A percentile compares a stretch with the other conserved stretches of the same genome.
phyloP scores from a whole-genome alignment of 805 yeast genomes.

The Ogataea zsoltii region DNA sequence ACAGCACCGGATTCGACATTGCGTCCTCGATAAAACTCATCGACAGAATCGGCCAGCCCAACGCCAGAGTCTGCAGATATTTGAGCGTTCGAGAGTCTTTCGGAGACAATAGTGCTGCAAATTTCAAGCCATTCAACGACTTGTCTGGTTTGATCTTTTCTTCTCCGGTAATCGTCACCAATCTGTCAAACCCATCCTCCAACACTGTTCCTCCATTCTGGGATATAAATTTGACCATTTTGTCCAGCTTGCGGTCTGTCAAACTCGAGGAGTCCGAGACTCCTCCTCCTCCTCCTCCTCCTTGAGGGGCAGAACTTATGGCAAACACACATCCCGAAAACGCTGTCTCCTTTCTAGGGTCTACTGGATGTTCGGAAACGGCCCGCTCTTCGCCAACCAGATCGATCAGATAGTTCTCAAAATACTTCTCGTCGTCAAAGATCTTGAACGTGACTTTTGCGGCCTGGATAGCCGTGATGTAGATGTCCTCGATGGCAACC shows the following conservation, averaged over 20 bases:
- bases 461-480: slow-evolving; percentile 38
- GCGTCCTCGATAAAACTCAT: slow-evolving; percentile 56
- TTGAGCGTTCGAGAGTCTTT: slow-evolving; percentile 66
- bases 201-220: slow-evolving; percentile 45
- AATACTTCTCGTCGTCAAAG: slow-evolving; percentile 18
- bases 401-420: slow-evolving; percentile 10
- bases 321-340: slow-evolving; percentile 41
- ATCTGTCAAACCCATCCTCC: slow-evolving; percentile 21
- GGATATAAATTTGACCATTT: slow-evolving; percentile 38
- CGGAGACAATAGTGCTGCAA: slow-evolving; percentile 68
- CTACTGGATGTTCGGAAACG: neutral
- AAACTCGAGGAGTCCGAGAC: slow-evolving; percentile 17
- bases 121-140: slow-evolving; percentile 33
- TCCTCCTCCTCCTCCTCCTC: too few relatives aligned
- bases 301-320: slow-evolving; percentile 29
- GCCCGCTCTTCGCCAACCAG: slow-evolving; percentile 7
- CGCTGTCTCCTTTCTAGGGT: neutral
- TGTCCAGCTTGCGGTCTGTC: slow-evolving; percentile 26
- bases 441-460: slow-evolving; percentile 21
- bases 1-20: slow-evolving; percentile 22
- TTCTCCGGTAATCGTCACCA: slow-evolving; percentile 2
- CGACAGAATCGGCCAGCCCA: slow-evolving; percentile 86
- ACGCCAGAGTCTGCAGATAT: slow-evolving; percentile 71
- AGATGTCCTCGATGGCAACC: slow-evolving; percentile 33
- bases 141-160: neutral